These are phyloP conservation scores for Plenodomus lindquistii DNA, from an alignment of 2,329 filamentous ascomycete genomes.

Conservation along the genomic window DNA sequence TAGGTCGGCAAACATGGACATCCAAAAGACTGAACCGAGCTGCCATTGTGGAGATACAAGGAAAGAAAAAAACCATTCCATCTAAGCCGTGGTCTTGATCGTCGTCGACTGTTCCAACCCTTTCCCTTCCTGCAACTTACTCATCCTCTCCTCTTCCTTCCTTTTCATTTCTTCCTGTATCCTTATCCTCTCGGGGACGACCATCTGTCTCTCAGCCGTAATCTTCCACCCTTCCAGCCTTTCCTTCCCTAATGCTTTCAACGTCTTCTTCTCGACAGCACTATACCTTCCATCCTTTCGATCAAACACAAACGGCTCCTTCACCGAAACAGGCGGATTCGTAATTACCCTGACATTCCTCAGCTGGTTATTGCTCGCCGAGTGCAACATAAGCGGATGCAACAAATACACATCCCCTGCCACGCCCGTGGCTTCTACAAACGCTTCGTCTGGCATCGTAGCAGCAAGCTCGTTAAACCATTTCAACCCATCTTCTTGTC, in stretches of 20 bases:
- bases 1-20: too few relatives aligned
- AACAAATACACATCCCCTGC: constrained; percentile 62
- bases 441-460: constrained; percentile 44
- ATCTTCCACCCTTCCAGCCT: constrained; percentile 59
- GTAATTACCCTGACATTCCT: constrained; percentile 57
- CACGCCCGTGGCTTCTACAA: constrained; percentile 59
- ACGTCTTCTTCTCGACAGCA: constrained; percentile 60
- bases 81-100: constrained; percentile 18
- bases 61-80: too few relatives aligned
- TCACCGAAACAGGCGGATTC: constrained; percentile 58
- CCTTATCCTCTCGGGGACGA: constrained; percentile 56
- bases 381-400: constrained; percentile 65
- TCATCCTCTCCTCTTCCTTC: constrained; percentile 53
- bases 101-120: constrained; percentile 15
- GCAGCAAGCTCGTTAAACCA: constrained; percentile 52
- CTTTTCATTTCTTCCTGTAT: constrained; percentile 56
- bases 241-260: constrained; percentile 54
- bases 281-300: constrained; percentile 56
- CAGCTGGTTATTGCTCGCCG: constrained; percentile 55
- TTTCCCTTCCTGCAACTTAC: constrained; percentile 29
- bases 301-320: constrained; percentile 58
- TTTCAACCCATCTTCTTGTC: constrained; percentile 46
- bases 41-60: too few relatives aligned
- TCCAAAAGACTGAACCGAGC: too few relatives aligned
- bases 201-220: constrained; percentile 51